Conservation (phyloP, 2,329 filamentous ascomycete species). For the Ophiostoma sp. region DNA sequence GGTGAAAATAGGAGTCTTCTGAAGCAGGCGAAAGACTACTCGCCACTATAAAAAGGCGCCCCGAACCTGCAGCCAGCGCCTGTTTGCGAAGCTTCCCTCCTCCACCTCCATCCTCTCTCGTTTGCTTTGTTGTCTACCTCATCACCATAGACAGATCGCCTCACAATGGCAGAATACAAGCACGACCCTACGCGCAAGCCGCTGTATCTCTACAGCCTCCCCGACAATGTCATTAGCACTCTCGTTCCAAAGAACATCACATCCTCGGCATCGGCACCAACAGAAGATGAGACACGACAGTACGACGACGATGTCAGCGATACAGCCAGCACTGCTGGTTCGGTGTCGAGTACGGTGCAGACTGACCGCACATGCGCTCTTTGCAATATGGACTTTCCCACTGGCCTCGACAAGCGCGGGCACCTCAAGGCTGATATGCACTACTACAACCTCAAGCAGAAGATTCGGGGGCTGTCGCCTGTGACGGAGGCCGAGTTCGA, state of each 20-base stretch:
- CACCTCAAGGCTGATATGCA: slow-evolving; percentile 90
- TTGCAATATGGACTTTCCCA: slow-evolving; percentile 66
- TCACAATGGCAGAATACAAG: slow-evolving; percentile 24
- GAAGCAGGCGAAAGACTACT: too few relatives aligned
- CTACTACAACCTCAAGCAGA: slow-evolving; percentile 90
- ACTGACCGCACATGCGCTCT: slow-evolving; percentile 58
- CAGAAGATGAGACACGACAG: background rate
- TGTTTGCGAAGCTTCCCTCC: too few relatives aligned
- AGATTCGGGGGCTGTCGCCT: slow-evolving; percentile 64
- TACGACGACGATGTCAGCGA: slow-evolving; percentile 22
- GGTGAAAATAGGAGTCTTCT: too few relatives aligned
- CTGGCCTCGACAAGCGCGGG: slow-evolving; percentile 71
- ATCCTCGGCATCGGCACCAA: background rate
- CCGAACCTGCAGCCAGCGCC: too few relatives aligned
- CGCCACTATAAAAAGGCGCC: too few relatives aligned
- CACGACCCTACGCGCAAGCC: slow-evolving; percentile 47
- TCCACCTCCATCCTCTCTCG: too few relatives aligned
- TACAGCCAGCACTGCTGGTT: background rate
- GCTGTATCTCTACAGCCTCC: slow-evolving; percentile 70
- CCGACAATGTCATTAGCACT: slow-evolving; percentile 63
- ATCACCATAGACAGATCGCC: too few relatives aligned
- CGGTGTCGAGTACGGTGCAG: background rate
- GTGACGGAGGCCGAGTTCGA: slow-evolving; percentile 82
- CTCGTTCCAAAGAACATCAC: slow-evolving; percentile 54
- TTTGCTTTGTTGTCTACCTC: too few relatives aligned